phyloP scores from a whole-genome alignment of 345 rosid species.

The Anastatica hierochuntica region DNA sequence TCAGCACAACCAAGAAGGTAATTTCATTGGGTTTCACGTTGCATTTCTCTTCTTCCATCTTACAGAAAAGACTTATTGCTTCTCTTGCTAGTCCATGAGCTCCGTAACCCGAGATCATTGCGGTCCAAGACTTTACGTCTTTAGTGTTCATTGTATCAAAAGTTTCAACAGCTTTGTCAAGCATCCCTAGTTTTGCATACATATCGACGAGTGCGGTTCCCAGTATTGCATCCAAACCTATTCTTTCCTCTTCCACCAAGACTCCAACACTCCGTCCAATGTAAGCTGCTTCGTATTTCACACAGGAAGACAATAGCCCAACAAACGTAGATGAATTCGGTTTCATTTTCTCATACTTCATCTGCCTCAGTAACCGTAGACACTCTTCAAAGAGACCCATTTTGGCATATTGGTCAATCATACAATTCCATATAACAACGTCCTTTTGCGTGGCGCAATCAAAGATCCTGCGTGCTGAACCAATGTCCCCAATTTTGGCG shows the following conservation, averaged over 20 bases:
- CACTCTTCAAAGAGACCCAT: slow-evolving; percentile 40
- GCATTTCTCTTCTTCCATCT: slow-evolving; percentile 41
- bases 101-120: slow-evolving; percentile 51
- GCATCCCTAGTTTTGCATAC: slow-evolving; percentile 50
- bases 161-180: slow-evolving; percentile 36
- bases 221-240: slow-evolving; percentile 38
- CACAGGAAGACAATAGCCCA: slow-evolving; percentile 48
- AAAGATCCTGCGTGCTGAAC: slow-evolving; percentile 37
- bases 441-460: slow-evolving; percentile 37
- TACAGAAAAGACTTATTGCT: slow-evolving; percentile 36
- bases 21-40: slow-evolving; percentile 41
- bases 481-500: slow-evolving; percentile 31
- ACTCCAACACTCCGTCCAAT: slow-evolving; percentile 29
- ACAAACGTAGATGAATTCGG: slow-evolving; percentile 48
- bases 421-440: slow-evolving; percentile 52
- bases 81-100: slow-evolving; percentile 44
- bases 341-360: slow-evolving; percentile 35
- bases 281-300: slow-evolving; percentile 30
- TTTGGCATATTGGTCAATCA: slow-evolving; percentile 52
- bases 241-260: slow-evolving; percentile 31
- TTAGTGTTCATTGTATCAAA: slow-evolving; percentile 38
- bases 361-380: slow-evolving; percentile 36
- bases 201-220: slow-evolving; percentile 59
- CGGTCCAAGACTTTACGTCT: slow-evolving; percentile 56
- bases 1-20: slow-evolving; percentile 53